Evolutionary conservation across 2,329 filamentous ascomycete species (phyloP), one percentile per base, ranked within the genome.

Genomic region (Penicillium sp.): DNA sequence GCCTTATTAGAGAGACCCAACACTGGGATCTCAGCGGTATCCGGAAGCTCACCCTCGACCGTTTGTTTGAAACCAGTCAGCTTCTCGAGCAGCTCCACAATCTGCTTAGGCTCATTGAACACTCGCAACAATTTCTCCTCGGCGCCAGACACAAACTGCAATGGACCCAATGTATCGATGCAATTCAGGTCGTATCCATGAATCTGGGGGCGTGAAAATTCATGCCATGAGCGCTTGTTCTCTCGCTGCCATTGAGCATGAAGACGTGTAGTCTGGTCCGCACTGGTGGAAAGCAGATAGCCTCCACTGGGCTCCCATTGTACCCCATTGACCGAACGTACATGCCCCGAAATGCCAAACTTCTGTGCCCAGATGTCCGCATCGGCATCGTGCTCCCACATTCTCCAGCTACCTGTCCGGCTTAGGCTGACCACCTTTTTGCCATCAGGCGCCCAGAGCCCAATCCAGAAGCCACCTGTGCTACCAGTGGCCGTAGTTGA

Each of bases 141-240:
- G 3, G 93, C 93, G 6, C 93, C 93, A 2, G 91, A 95, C 20
- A 97, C 86, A 66, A 98, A 98, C 59, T 86, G 86, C 6, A 82
- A 79, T 6, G 80, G 71, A 6, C 82, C 84, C 4, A 96, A 76
- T 0, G 84, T 81, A 63, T 90, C 87, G 55, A 97, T 84, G 68
- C 93, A 97, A 75, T 97, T 98, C 47, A 98, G 79, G 68, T 98
- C 92, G 68, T 98, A 98, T 32, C 93, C 93, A 67, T 98, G 93
- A 57, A 98, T 98, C 68, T 98, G 93, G 3, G 93, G 93, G 43
- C 93, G 80, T 1, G 91, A 87, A 76, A 97, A 90, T 69, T 98
- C 93, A 70, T 97, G 92, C 93, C 93, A 98, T 9, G 89, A 89
- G 35, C 60, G 63, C 42, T 56, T 42, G 3, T 65, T 61, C 2